Percentiles rank a stretch among this genome's conserved stretches.
Conservation (phyloP, 371 early-diverging fungal genomes). For the Mucor indicus region DNA sequence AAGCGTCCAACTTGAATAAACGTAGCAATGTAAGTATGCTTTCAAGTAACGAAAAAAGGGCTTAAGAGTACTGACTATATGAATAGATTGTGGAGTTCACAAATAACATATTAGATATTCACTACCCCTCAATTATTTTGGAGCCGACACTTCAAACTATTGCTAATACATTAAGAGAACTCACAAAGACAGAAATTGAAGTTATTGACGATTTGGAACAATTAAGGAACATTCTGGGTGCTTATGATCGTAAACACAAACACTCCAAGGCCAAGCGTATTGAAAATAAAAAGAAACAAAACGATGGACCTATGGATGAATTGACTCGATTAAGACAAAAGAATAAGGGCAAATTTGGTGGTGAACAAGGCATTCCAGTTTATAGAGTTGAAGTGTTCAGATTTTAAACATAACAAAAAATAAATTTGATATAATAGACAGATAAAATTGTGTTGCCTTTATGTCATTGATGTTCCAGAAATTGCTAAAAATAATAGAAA, state of each 20-base stretch:
- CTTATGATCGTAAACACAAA: slow-evolving; percentile 52
- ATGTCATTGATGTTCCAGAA: no score
- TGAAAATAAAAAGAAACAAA: slow-evolving; percentile 2
- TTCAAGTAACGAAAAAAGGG: background rate
- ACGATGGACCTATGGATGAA: slow-evolving; percentile 29
- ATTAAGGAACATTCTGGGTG: slow-evolving; percentile 46
- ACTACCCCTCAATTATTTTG: slow-evolving; percentile 58
- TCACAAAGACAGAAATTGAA: slow-evolving; percentile 38
- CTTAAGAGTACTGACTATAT: background rate
- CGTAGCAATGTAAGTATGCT: slow-evolving; percentile 14
- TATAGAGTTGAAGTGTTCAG: slow-evolving; percentile 62
- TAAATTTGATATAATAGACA: no score
- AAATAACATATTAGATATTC: slow-evolving; percentile 53
- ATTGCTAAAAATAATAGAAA: no score
- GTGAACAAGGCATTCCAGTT: slow-evolving; percentile 56
- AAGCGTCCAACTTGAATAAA: slow-evolving; percentile 9
- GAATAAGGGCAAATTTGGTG: slow-evolving; percentile 49
- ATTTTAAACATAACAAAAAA: slow-evolving; percentile 35
- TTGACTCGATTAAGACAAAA: slow-evolving; percentile 35
- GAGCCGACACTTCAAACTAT: slow-evolving; percentile 50
- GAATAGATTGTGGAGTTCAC: slow-evolving; percentile 51
- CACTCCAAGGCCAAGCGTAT: slow-evolving; percentile 12
- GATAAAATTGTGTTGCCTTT: no score
- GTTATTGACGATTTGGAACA: slow-evolving; percentile 45
- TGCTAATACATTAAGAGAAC: slow-evolving; percentile 32